Conservation (phyloP, 371 early-diverging fungal genomes). For the Circinella umbellata region DNA sequence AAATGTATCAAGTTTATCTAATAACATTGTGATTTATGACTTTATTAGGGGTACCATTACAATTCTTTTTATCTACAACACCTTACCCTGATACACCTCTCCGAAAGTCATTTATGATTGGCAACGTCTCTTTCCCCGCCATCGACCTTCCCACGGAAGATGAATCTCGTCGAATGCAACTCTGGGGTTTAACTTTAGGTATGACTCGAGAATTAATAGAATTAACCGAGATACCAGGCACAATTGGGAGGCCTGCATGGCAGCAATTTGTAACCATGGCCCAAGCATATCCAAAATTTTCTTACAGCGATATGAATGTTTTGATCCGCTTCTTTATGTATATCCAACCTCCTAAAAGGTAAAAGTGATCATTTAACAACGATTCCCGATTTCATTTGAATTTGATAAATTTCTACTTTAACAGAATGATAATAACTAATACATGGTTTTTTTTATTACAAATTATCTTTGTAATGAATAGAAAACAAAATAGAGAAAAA, state of each 20-base stretch:
- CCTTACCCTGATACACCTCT: conserved; percentile 39
- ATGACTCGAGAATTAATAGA: conserved; percentile 68
- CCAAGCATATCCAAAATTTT: conserved; percentile 1
- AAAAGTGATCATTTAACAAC: not conserved
- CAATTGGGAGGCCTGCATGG: conserved; percentile 30
- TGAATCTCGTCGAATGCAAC: conserved; percentile 36
- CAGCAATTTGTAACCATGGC: conserved; percentile 25
- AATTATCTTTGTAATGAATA: not conserved
- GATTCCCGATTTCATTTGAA: too few relatives aligned
- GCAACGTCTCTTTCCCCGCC: conserved; percentile 40
- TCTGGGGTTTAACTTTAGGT: conserved; percentile 74
- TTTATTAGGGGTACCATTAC: conserved; percentile 50
- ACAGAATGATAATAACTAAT: not conserved
- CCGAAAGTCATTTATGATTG: conserved; percentile 33
- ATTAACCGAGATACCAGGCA: conserved; percentile 25
- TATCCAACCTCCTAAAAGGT: conserved; percentile 1
- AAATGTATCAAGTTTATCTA: not conserved
- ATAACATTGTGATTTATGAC: not conserved
- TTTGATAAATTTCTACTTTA: too few relatives aligned
- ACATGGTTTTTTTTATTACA: not conserved
- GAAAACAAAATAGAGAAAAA: conserved; percentile 4
- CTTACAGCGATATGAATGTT: not conserved
- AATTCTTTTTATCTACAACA: conserved; percentile 49
- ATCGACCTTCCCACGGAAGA: conserved; percentile 48
- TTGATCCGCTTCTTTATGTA: conserved; percentile 1